phyloP scores from a whole-genome alignment of 257 asterid genomes.

The Apocynum venetum region DNA sequence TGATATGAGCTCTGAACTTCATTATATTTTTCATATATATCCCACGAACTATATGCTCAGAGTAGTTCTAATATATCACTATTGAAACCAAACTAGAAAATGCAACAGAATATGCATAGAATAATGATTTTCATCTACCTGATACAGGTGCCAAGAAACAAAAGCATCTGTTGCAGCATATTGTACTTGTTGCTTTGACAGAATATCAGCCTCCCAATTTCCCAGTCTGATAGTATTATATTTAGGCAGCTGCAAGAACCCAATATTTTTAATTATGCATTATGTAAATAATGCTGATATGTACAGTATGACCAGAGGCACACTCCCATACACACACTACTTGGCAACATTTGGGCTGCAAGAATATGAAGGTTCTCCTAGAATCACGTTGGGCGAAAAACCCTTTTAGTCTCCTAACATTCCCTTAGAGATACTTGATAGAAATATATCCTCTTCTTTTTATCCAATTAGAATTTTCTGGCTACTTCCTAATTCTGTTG shows the following conservation, averaged over 20 bases:
- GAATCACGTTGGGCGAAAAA: not conserved
- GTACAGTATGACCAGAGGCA: not conserved
- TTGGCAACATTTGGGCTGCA: not conserved
- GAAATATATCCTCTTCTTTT: not conserved
- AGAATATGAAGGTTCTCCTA: not conserved
- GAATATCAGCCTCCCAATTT: slow-evolving; percentile 76
- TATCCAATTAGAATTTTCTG: not conserved
- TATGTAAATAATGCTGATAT: not conserved
- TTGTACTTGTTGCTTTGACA: slow-evolving; percentile 57
- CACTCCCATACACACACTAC: not conserved
- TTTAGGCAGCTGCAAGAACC: slow-evolving; percentile 72
- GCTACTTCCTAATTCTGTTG: not conserved
- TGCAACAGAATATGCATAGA: not conserved
- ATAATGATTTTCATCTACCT: slow-evolving; percentile 40
- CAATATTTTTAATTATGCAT: slow-evolving; percentile 17
- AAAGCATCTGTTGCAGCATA: slow-evolving; percentile 97
- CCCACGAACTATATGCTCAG: not conserved
- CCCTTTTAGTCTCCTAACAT: not conserved
- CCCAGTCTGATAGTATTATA: slow-evolving; percentile 67
- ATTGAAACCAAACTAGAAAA: not conserved
- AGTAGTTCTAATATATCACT: not conserved
- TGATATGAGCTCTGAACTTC: not conserved
- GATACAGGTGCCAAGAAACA: slow-evolving; percentile 72
- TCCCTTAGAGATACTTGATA: not conserved
- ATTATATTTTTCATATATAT: not conserved